phyloP scores from a whole-genome alignment of 2,329 filamentous ascomycete species.

The Pseudocercospora vitis region DNA sequence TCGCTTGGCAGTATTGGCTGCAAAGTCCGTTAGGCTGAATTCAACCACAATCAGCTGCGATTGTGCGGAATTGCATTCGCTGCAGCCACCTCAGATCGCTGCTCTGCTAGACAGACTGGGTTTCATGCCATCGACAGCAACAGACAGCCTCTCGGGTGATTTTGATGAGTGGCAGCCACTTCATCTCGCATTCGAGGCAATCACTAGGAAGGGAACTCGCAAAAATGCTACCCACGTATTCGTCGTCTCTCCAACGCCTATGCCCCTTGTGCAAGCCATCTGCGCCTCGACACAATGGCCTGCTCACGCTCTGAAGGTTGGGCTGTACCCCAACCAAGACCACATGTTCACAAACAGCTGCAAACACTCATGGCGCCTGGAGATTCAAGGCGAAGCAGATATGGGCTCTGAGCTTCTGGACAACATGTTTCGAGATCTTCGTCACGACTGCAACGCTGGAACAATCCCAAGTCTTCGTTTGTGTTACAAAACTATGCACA shows the following conservation, averaged over 20 bases:
- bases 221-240: constrained; percentile 16
- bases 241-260: constrained; percentile 19
- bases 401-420: constrained; percentile 11
- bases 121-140: constrained; percentile 17
- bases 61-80: constrained; percentile 19
- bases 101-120: constrained; percentile 22
- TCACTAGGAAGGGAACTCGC: constrained; percentile 12
- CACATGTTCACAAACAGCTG: not conserved
- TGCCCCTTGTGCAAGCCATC: constrained; percentile 17
- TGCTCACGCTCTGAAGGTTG: constrained; percentile 22
- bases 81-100: constrained; percentile 18
- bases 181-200: constrained; percentile 10
- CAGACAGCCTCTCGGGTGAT: constrained; percentile 7
- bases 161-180: constrained; percentile 16
- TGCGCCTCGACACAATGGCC: constrained; percentile 18
- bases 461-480: constrained; percentile 32
- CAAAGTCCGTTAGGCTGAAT: constrained; percentile 9
- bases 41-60: constrained; percentile 14
- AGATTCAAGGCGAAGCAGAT: constrained; percentile 14
- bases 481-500: constrained; percentile 34
- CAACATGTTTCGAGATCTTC: constrained; percentile 19
- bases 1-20: constrained; percentile 17
- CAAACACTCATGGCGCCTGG: constrained; percentile 15
- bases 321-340: constrained; percentile 8
- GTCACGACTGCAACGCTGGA: constrained; percentile 23